phyloP scores from a whole-genome alignment of 2,329 filamentous ascomycete genomes.

The Beauveria pseudobassiana region DNA sequence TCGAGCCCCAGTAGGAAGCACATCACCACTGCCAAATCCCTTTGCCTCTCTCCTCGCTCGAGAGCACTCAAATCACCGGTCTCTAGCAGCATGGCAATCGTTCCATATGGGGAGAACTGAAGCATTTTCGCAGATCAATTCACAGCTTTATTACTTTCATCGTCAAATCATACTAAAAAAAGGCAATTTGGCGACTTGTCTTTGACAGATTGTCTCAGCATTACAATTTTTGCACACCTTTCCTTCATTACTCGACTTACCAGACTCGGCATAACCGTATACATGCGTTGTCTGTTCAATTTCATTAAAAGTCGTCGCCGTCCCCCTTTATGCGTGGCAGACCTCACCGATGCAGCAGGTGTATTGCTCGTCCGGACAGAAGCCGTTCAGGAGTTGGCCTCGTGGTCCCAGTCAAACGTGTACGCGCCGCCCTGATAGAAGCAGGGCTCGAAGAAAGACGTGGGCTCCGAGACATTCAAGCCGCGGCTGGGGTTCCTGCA shows the following conservation, averaged over 20 bases:
- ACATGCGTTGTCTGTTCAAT: neutral
- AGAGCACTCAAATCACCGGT: conserved; percentile 37
- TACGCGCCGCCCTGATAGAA: conserved; percentile 11
- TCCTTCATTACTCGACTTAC: too few relatives aligned
- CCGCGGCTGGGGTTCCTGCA: conserved; percentile 11
- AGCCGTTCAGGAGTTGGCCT: conserved; percentile 12
- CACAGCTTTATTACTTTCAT: too few relatives aligned
- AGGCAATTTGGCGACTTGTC: too few relatives aligned
- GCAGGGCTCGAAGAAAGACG: conserved; percentile 11
- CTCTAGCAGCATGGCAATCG: too few relatives aligned
- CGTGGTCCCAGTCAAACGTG: conserved; percentile 11
- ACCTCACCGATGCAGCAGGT: conserved; percentile 12
- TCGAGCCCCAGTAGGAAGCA: conserved; percentile 28
- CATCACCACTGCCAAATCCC: conserved; percentile 28
- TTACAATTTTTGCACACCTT: too few relatives aligned
- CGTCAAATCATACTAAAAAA: too few relatives aligned
- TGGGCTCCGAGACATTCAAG: neutral
- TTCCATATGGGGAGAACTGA: too few relatives aligned
- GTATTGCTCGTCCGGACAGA: conserved; percentile 13
- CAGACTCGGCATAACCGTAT: neutral
- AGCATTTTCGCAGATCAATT: too few relatives aligned
- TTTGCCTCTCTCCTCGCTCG: conserved; percentile 35
- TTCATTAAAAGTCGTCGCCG: neutral
- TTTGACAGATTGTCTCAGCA: too few relatives aligned
- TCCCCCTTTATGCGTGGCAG: neutral